phyloP scores from a whole-genome alignment of 495 filamentous ascomycete species.

The Penicillium bovifimosum region DNA sequence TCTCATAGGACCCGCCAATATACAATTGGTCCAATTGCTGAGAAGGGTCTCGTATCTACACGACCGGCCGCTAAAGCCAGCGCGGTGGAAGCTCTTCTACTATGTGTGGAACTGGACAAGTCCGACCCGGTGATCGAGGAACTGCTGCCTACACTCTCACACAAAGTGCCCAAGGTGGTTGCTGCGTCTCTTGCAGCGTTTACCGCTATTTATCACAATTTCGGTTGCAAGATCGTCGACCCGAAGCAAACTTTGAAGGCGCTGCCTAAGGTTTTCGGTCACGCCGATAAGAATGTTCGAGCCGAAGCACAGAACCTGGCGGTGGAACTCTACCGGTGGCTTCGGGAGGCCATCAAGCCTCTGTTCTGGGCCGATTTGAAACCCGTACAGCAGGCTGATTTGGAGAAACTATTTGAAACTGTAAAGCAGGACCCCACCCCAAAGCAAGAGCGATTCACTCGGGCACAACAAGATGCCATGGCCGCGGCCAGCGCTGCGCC shows the following conservation, averaged over 20 bases:
- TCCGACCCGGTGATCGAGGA: constrained; percentile 86
- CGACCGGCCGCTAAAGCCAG: constrained; percentile 83
- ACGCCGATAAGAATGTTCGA: constrained; percentile 98
- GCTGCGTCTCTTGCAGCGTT: constrained; percentile 77
- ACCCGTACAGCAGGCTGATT: constrained; percentile 87
- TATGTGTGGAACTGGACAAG: constrained; percentile 87
- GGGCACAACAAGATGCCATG: constrained; percentile 80
- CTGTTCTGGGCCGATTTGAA: constrained; percentile 97
- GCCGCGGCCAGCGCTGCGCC: constrained; percentile 58
- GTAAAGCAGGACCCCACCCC: constrained; percentile 82
- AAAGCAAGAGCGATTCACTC: constrained; percentile 85
- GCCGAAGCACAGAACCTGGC: constrained; percentile 88
- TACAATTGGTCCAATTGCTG: constrained; percentile 72
- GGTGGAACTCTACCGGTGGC: constrained; percentile 94
- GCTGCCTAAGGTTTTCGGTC: constrained; percentile 86
- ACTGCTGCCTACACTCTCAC: constrained; percentile 73
- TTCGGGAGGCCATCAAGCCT: constrained; percentile 96
- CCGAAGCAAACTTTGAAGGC: constrained; percentile 91
- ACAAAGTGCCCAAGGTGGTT: constrained; percentile 93
- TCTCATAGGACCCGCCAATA: constrained; percentile 60
- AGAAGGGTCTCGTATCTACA: constrained; percentile 86
- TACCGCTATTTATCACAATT: constrained; percentile 81
- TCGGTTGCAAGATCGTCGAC: constrained; percentile 92
- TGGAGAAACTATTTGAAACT: constrained; percentile 90
- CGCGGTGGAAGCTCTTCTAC: constrained; percentile 76